Evolutionary conservation across 768 basidiomycete species (phyloP).

Genomic region (Kwoniella europaea): DNA sequence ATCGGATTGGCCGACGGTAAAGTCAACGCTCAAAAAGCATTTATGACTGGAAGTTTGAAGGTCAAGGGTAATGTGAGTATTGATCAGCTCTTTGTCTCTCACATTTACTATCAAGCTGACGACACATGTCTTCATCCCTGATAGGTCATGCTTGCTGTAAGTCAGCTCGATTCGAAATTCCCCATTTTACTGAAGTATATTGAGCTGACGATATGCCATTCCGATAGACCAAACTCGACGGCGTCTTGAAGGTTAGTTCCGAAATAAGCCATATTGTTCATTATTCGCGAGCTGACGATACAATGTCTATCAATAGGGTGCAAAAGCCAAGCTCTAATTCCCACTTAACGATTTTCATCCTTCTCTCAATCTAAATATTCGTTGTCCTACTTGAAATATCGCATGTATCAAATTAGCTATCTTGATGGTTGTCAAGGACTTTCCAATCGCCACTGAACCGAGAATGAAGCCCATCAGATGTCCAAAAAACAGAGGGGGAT

Average conservation of each 20-base stretch:
- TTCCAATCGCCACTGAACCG: not conserved
- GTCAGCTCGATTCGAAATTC: slow-evolving; percentile 6
- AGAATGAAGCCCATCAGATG: not conserved
- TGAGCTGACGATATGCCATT: slow-evolving; percentile 8
- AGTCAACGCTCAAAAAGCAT: slow-evolving; percentile 91
- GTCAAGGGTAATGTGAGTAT: slow-evolving; percentile 56
- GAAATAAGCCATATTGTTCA: no score
- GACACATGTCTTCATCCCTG: not conserved
- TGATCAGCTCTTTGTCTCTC: not conserved
- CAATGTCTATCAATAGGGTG: slow-evolving; percentile 32
- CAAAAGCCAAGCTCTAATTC: slow-evolving; percentile 53
- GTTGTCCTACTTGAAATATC: slow-evolving; percentile 14
- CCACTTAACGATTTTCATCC: not conserved
- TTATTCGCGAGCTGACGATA: slow-evolving; percentile 25
- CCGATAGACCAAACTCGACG: slow-evolving; percentile 74
- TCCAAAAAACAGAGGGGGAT: not conserved
- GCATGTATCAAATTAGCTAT: slow-evolving; percentile 10
- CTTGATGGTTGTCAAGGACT: slow-evolving; percentile 13
- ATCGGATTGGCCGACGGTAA: slow-evolving; percentile 64
- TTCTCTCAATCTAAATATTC: not conserved
- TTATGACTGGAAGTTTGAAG: slow-evolving; percentile 94
- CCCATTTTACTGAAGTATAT: not conserved
- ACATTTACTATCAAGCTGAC: not conserved
- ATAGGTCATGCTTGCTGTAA: slow-evolving; percentile 50
- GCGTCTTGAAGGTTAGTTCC: slow-evolving; percentile 80